These are phyloP conservation scores for Raddia distichophylla DNA, from an alignment of 176 grass and related monocot genomes.

Conservation along the genomic window DNA sequence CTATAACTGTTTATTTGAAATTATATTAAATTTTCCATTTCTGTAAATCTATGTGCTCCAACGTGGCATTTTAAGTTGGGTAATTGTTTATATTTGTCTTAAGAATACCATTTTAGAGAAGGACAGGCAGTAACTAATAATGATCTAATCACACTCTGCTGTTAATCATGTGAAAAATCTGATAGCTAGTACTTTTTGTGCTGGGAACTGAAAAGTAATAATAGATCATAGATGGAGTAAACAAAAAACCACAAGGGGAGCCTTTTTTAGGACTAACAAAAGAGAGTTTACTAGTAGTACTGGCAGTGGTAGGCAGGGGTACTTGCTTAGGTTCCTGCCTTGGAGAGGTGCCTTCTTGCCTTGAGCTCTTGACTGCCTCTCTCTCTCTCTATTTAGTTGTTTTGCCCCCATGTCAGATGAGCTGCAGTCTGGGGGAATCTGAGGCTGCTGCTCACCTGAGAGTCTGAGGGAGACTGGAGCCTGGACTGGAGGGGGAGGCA, in stretches of 20 bases:
- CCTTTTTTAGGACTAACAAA: no score
- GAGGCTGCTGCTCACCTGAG: slow-evolving; percentile 53
- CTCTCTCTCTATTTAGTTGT: slow-evolving; percentile 28
- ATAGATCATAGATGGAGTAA: slow-evolving; percentile 29
- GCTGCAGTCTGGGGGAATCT: slow-evolving; percentile 45
- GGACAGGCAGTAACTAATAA: neutral
- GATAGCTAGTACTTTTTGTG: slow-evolving; percentile 12
- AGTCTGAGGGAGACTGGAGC: neutral
- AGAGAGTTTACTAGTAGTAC: neutral
- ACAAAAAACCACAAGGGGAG: slow-evolving; percentile 9
- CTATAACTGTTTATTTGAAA: no score
- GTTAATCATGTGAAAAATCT: slow-evolving; percentile 11
- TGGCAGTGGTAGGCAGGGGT: neutral
- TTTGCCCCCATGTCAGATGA: slow-evolving; percentile 41
- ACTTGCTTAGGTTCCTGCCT: slow-evolving; percentile 27
- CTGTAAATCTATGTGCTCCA: no score
- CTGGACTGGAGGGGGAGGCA: slow-evolving; percentile 38
- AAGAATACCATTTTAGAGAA: neutral
- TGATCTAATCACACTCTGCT: slow-evolving; percentile 24
- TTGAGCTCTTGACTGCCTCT: slow-evolving; percentile 31
- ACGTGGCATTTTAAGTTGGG: no score
- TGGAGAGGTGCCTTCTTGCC: neutral
- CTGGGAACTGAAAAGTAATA: slow-evolving; percentile 41
- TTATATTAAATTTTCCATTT: no score
- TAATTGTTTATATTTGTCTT: neutral